Evolutionary conservation across 768 basidiomycete species (phyloP).

Genomic region (Albatrellus ellisii): DNA sequence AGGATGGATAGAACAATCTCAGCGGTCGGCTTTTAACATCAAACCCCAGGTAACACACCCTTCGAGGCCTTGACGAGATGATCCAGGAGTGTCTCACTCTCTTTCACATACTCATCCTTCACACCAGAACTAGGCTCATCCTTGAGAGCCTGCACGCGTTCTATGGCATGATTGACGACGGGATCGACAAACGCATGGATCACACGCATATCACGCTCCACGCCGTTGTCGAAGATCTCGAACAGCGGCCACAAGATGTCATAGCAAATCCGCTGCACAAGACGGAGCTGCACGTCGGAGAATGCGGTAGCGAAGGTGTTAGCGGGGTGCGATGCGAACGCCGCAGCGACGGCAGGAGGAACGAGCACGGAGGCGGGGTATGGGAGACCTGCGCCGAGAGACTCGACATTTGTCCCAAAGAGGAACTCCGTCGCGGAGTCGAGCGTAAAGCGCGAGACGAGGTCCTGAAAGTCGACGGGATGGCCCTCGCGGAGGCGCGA

Average conservation of each 20-base stretch:
- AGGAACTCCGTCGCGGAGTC: conserved; percentile 40
- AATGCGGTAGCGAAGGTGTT: not conserved
- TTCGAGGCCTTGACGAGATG: not conserved
- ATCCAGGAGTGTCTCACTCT: not conserved
- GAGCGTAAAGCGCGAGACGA: conserved; percentile 32
- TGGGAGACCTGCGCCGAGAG: conserved; percentile 19
- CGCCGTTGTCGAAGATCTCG: not conserved
- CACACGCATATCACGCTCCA: not conserved
- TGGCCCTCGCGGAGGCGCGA: conserved; percentile 21
- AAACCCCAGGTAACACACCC: not conserved
- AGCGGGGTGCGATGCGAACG: not conserved
- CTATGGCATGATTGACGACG: not conserved
- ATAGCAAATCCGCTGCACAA: not conserved
- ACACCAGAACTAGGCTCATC: not conserved
- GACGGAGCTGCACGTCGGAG: not conserved
- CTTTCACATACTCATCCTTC: not conserved
- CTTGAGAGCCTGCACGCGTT: not conserved
- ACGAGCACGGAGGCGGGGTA: no score
- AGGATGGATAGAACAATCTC: not conserved
- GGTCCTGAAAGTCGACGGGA: conserved; percentile 19
- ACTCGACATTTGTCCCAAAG: conserved; percentile 29
- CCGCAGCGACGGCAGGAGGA: not conserved
- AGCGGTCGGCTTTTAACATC: not conserved
- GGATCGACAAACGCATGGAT: not conserved
- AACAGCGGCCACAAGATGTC: not conserved